Base-by-base conservation (phyloP, 495 filamentous ascomycete species). In the Daldinia concentrica region DNA sequence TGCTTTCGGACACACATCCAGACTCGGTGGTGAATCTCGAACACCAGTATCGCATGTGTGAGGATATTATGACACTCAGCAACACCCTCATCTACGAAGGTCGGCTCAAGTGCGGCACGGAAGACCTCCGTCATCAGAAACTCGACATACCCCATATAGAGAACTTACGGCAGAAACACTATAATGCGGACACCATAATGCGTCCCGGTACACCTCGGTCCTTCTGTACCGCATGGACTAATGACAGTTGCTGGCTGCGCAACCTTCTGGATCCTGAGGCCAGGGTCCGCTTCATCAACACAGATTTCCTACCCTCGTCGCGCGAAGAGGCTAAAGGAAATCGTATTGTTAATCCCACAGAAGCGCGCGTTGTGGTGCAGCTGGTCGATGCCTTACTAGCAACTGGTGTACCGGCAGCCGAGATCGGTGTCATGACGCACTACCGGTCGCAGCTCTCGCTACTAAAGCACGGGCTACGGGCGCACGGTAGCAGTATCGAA, bases 391-490 rank as follows among this genome's bases (percentile, higher is more conserved):
- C 88, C 0, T 87, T 99, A 2, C 84, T 97, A 54, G 83, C 86
- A 0, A 85, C 86, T 7, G 95, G 95, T 30, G 86, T 97, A 15
- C 83, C 91, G 0, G 86, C 91, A 0, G 82, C 81, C 6, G 90
- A 93, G 48, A 95, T 99, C 55, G 95, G 95, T n/a, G 90, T 98
- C 71, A 97, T 99, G 77, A 97, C 95, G n/a, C 92, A 97, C 78
- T 99, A 99, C 82, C 92, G 95, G 69, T 94, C 92, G 32, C 95
- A 99, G 77, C 90, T 99, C 0, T 79, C 84, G 0, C 74, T 85
- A 15, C 78, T 87, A 0, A 83, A 83, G 39, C 80, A 87, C 34
- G 70, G 77, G 4, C 78, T 87, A 1, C 77, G 81, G 43, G 58
- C 69, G 6, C 72, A 79, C 54, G 76, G 70, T 1, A 74, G 51